Conservation (phyloP, 2,329 filamentous ascomycete genomes). For the Fusarium siculi region DNA sequence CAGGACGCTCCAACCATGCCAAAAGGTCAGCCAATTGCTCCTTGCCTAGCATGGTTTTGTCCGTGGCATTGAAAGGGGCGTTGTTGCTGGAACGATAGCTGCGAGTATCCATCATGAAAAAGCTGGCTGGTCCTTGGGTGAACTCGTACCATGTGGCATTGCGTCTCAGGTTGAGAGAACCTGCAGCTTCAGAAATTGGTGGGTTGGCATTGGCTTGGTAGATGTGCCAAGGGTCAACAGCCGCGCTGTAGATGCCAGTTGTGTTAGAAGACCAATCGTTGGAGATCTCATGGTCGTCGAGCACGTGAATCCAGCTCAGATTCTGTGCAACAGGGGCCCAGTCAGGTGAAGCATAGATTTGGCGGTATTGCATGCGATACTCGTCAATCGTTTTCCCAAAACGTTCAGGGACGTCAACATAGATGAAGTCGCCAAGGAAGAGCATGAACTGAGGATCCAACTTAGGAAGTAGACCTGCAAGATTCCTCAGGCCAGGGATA, state of each 20-base stretch:
- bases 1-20: constrained; percentile 76
- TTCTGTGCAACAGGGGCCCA: constrained; percentile 81
- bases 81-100: constrained; percentile 80
- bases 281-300: constrained; percentile 95
- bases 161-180: constrained; percentile 50
- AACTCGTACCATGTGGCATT: constrained; percentile 90
- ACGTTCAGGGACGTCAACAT: constrained; percentile 85
- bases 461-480: constrained; percentile 77
- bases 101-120: constrained; percentile 94
- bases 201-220: constrained; percentile 91
- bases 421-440: constrained; percentile 90
- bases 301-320: constrained; percentile 96
- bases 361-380: constrained; percentile 91
- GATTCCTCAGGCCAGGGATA: constrained; percentile 81
- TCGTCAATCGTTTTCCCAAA: constrained; percentile 78
- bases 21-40: constrained; percentile 84
- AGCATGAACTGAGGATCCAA: constrained; percentile 82
- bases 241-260: constrained; percentile 81
- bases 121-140: constrained; percentile 87
- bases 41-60: constrained; percentile 88
- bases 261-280: constrained; percentile 92
- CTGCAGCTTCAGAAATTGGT: constrained; percentile 67
- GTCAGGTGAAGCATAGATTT: constrained; percentile 94
- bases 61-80: constrained; percentile 66
- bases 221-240: constrained; percentile 84